Base-by-base conservation (phyloP, 2,329 filamentous ascomycete species). In the Neobulgaria alba region DNA sequence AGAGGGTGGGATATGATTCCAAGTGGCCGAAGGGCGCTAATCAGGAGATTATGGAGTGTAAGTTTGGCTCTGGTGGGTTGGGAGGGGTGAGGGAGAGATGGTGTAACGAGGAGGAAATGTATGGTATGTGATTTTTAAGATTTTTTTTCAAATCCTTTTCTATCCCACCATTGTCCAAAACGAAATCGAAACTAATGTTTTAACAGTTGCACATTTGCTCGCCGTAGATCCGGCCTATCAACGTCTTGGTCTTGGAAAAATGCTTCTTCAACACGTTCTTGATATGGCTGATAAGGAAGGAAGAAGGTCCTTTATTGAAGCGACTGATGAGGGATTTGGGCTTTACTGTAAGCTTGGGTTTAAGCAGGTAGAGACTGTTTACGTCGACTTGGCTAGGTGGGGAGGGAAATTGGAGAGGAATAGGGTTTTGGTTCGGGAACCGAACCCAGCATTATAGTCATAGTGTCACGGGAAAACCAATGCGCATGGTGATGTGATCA, bases 291-390 rank as follows among this genome's bases (percentile, higher is more conserved):
- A 66, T 40, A 35, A 42, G 3, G 54, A 57, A 19, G 57, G 56
- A 3, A 51, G 59, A 34, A 57, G 49, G 39, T 48, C 51, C 1
- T 66, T 63, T 41, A 54, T 67, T 20, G 64, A 67, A 48, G 62
- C 63, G n/a, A 64, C 64, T 7, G 43, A 50, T 1, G 49, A 47
- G 0, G 64, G 63, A 3, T 55, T 54, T 37, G 57, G 57, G 9
- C 17, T 68, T 10, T 68, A 68, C 44, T 50, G 56, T 46, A 61
- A 60, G 45, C 38, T 63, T 4, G 63, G 64, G 8, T 67, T 63
- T 40, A 53, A 50, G 36, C 52, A 58, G 32, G 51, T 64, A 1
- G 63, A 64, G 33, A 39, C 52, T 18, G 39, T 64, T 10, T 41
- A 44, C n/a, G 34, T 59, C 7, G 57, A 61, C 47, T 43, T 59